Conservation (phyloP, 768 basidiomycete species). For the Pisolithus marmoratus region DNA sequence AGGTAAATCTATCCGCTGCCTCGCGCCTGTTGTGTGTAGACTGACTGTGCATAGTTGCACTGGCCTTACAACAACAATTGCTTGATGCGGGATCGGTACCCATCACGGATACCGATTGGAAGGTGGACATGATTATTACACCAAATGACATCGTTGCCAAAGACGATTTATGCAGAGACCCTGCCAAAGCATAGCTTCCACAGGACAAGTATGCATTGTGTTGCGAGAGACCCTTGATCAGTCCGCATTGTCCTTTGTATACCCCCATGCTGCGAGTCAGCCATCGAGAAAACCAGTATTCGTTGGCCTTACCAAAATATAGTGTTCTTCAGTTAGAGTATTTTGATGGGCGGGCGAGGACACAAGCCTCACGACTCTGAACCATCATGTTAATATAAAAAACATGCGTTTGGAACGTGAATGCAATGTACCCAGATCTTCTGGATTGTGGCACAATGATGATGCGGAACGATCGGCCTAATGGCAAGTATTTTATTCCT, state of each 20-base stretch:
- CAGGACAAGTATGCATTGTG: slow-evolving; percentile 10
- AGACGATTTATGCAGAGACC: slow-evolving; percentile 3
- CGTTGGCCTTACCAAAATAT: slow-evolving; percentile 21
- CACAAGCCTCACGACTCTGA: slow-evolving; percentile 36
- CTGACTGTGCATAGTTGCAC: slow-evolving; percentile 42
- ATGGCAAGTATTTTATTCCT: slow-evolving; percentile 39
- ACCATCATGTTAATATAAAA: slow-evolving; percentile 9
- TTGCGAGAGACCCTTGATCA: slow-evolving; percentile 20
- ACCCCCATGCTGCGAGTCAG: slow-evolving; percentile 7
- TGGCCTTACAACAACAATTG: slow-evolving; percentile 61
- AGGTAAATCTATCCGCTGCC: slow-evolving; percentile 36
- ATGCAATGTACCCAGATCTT: slow-evolving; percentile 34
- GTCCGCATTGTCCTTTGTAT: slow-evolving; percentile 12
- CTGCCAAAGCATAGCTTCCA: slow-evolving; percentile 17
- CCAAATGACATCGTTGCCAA: slow-evolving; percentile 32
- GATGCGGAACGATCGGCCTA: slow-evolving; percentile 38
- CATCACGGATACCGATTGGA: slow-evolving; percentile 53
- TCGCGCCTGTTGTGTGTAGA: slow-evolving; percentile 13
- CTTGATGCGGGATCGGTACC: slow-evolving; percentile 49
- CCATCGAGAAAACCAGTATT: slow-evolving; percentile 9
- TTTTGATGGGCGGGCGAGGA: slow-evolving; percentile 26
- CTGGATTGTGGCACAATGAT: slow-evolving; percentile 36
- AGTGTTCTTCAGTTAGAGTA: slow-evolving; percentile 15
- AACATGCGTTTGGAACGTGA: slow-evolving; percentile 10
- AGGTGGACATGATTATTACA: slow-evolving; percentile 56